Evolutionary conservation across 1,139 yeast genomes (phyloP), one percentile per base, ranked within the genome.

Genomic region (Scheffersomyces illinoinensis): DNA sequence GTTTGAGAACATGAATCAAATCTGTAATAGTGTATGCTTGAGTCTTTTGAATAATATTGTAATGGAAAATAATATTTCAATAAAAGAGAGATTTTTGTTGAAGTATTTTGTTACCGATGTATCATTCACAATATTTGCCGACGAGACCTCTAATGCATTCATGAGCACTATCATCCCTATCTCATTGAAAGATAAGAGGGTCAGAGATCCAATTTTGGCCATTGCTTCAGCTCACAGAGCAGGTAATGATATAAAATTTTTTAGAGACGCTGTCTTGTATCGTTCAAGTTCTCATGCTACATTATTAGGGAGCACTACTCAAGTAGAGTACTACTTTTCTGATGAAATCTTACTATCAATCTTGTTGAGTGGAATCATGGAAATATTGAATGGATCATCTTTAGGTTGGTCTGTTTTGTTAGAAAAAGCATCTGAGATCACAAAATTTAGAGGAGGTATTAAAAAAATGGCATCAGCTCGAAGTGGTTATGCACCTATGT

Each of bases 351-450:
- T 68, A 2, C 54, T 68, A 14, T 59, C 68, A 53, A 60, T 68
- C 4, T 58, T 68, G 17, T 55, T 68, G 21, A 53, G 64, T 39
- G 63, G 68, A n/a, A 57, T 67, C 14, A 65, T 64, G 54, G 71
- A 68, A 51, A 63, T 68, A 21, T 61, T 68, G 50, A 69, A 68
- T 58, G 71, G 71, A 7, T 61, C 61, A 24, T 65, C 70, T 10
- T 55, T 68, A 12, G 63, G 60, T 56, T 68, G 71, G 71, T 62
- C 62, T 43, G 57, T 65, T 23, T 64, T 67, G 2, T 58, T 68
- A 52, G 70, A 68, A 50, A 67, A 61, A 50, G 70, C 67, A 4
- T 66, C 69, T 18, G 52, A 51, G 33, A 54, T 67, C n/a, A 66
- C 67, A 14, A 62, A 61, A 5, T 61, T 59, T 39, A 59, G 68